Percentiles rank a stretch among this genome's conserved stretches.
Conservation (phyloP, 257 asterid genomes). For the Verbena officinalis region DNA sequence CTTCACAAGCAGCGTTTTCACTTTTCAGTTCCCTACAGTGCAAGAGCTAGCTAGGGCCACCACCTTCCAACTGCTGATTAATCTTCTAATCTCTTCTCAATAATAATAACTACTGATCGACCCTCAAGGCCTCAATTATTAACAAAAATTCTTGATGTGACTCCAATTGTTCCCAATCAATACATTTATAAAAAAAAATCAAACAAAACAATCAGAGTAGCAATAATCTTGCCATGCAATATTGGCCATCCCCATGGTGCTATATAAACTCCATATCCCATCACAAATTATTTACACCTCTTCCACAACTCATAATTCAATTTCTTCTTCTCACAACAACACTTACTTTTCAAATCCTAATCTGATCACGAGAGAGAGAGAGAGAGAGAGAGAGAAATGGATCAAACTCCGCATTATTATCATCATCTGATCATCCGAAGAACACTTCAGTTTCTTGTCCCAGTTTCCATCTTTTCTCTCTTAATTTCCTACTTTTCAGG, state of each 20-base stretch:
- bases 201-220: no score
- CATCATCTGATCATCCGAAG: slow-evolving; percentile 23
- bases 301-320: neutral
- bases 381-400: slow-evolving; percentile 34
- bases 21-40: neutral
- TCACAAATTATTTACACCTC: slow-evolving; percentile 15
- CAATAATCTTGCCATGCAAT: slow-evolving; percentile 23
- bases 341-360: slow-evolving; percentile 4
- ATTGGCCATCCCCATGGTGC: neutral
- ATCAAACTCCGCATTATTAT: slow-evolving; percentile 28
- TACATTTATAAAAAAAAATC: no score
- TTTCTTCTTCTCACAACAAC: neutral
- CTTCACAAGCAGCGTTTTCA: neutral
- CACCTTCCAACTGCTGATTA: neutral
- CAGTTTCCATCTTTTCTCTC: slow-evolving; percentile 46
- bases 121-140: no score
- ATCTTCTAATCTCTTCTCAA: no score
- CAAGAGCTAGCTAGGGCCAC: neutral
- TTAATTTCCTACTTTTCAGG: slow-evolving; percentile 35
- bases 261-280: slow-evolving; percentile 20
- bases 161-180: no score
- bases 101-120: no score
- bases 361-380: neutral
- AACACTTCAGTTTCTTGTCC: slow-evolving; percentile 44
- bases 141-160: no score